Conservation (phyloP, 2,329 filamentous ascomycete genomes). For the Aspergillus pseudoterreus region DNA sequence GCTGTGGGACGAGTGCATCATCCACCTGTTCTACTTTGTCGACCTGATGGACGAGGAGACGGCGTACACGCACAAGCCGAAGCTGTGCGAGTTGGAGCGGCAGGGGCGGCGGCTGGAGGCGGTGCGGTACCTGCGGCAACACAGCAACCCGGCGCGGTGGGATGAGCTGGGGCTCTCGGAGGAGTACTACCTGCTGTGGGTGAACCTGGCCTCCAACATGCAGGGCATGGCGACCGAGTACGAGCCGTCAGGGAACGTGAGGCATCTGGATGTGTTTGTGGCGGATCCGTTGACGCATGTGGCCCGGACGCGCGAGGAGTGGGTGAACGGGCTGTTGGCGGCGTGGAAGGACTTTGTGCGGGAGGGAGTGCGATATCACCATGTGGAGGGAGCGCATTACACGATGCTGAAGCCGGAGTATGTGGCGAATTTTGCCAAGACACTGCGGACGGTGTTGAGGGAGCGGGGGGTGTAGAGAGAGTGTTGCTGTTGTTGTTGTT, state of each 20-base stretch:
- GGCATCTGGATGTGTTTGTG: conserved; percentile 7
- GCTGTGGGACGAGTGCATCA: conserved; percentile 1
- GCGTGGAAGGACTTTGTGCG: conserved; percentile 5
- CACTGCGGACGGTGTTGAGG: neutral
- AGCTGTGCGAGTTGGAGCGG: neutral
- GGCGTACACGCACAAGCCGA: neutral
- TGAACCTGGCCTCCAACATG: neutral
- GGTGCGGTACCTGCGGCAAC: neutral
- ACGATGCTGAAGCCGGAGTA: conserved; percentile 6
- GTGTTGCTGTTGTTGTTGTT: too few species aligned
- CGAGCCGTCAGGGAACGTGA: conserved; percentile 2
- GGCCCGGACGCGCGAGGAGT: conserved; percentile 1
- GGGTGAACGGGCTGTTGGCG: conserved; percentile 4
- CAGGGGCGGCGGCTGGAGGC: too few species aligned
- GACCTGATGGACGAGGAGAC: neutral
- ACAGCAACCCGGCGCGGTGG: neutral
- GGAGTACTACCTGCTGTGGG: conserved; percentile 4
- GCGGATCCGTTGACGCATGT: conserved; percentile 6
- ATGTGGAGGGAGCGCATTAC: conserved; percentile 3
- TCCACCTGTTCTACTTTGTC: neutral
- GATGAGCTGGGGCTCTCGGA: conserved; percentile 1
- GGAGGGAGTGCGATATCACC: conserved; percentile 1
- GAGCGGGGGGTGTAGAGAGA: neutral
- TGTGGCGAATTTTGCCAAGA: neutral
- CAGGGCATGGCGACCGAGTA: conserved; percentile 1